A percentile compares a stretch with the other conserved stretches of the same genome.
phyloP scores from a whole-genome alignment of 805 yeast species.

The Danielia oregonensis region DNA sequence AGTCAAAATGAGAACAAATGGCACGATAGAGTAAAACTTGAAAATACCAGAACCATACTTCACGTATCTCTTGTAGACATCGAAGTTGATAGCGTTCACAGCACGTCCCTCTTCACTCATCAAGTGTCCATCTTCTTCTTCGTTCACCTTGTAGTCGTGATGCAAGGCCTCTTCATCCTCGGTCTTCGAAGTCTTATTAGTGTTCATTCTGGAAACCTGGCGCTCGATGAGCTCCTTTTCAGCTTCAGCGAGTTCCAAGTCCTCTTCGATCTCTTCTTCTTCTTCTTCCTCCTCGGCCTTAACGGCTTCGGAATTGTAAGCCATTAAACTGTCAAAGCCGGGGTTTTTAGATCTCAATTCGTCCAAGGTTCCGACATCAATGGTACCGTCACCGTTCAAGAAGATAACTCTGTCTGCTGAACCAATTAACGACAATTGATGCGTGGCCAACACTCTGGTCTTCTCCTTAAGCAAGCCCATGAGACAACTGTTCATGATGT shows the following conservation, averaged over 20 bases:
- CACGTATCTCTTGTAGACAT: conserved; percentile 31
- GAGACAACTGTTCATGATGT: conserved; percentile 67
- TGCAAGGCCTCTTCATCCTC: conserved; percentile 14
- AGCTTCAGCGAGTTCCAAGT: conserved; percentile 10
- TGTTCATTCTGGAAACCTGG: conserved; percentile 5
- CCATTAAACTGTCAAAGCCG: conserved; percentile 38
- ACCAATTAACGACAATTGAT: conserved; percentile 69
- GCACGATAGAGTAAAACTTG: conserved; percentile 19
- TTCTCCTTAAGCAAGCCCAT: conserved; percentile 50
- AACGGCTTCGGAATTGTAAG: conserved; percentile 26
- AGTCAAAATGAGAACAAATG: conserved; percentile 16
- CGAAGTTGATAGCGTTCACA: conserved; percentile 24
- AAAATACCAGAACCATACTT: conserved; percentile 26
- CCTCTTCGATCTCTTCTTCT: conserved; percentile 16
- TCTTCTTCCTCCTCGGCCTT: conserved; percentile 18
- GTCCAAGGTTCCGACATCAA: conserved; percentile 57
- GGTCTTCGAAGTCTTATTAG: conserved; percentile 18
- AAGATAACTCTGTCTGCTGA: conserved; percentile 69
- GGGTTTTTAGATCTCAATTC: conserved; percentile 44
- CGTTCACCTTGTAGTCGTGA: conserved; percentile 4
- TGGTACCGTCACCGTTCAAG: conserved; percentile 59
- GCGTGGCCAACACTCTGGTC: conserved; percentile 80
- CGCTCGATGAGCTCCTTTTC: conserved; percentile 12
- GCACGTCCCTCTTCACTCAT: conserved; percentile 13
- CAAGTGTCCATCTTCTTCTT: conserved; percentile 14